Base-by-base conservation (phyloP, 441 rosid genomes). In the Isatis lusitanica region DNA sequence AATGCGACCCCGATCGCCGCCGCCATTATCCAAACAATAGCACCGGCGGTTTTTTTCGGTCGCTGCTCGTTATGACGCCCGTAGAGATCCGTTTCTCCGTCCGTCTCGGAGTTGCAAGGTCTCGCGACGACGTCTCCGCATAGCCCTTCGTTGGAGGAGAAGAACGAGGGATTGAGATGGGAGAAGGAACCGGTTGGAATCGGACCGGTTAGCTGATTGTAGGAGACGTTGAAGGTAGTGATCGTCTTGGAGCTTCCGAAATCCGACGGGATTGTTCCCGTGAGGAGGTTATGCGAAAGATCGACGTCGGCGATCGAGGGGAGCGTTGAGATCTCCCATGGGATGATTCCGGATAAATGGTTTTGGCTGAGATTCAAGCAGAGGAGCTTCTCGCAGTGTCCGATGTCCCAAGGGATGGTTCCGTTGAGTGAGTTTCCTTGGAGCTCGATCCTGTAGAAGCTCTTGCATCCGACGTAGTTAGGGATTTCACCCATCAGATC, bases 21-120 rank as follows among this genome's bases (percentile, higher is more conserved):
- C 3, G 98, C 94, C 79, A 85, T 57, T 9, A 94, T 91, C 98
- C 99, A 94, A 1, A 92, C 86, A 13, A 94, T 81, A 1, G 99
- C 98, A 1, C 99, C 96, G 0, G 91, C 92, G 0, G 92, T 84
- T 75, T 80, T 82, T 65, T 76, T 92, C 9, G 95, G 89, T 69
- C 81, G 81, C 72, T 79, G 83, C 5, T 71, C 79, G 28, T 35
- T 75, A 21, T 4, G 74, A 33, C 15, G 31, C 28, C 61, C 61
- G 33, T 56, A 75, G 0, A 52, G 79, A 63, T 82, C 87, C 11
- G 60, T 36, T 13, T 82, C 84, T 7, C 81, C 87, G 16, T 77
- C n/a, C 2, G 83, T 21, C 16, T 75, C 88, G 0, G 87, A 80
- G 0, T 75, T 67, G 63, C 99, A 94, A 1, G 85, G 93, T 62